Conservation (phyloP, 2,329 filamentous ascomycete species). For the Alternaria arbusti region DNA sequence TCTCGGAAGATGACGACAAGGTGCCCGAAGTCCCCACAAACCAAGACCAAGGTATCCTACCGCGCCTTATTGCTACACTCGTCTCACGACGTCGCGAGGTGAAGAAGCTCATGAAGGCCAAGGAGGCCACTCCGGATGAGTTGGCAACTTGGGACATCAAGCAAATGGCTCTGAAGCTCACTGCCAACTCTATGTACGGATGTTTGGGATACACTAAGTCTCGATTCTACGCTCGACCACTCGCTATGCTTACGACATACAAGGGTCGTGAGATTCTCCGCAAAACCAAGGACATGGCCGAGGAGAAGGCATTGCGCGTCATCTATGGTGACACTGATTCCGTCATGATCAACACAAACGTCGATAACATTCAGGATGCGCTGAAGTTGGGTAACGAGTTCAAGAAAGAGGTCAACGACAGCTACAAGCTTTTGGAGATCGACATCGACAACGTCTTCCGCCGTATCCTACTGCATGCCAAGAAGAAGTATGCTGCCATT, state of each 20-base stretch:
- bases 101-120: constrained; percentile 96
- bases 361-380: constrained; percentile 88
- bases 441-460: constrained; percentile 98
- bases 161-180: constrained; percentile 94
- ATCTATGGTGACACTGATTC: constrained; percentile 99
- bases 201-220: constrained; percentile 97
- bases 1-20: constrained; percentile 80
- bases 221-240: constrained; percentile 92
- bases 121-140: constrained; percentile 82
- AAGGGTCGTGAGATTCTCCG: constrained; percentile 97
- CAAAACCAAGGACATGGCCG: constrained; percentile 94
- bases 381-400: constrained; percentile 92
- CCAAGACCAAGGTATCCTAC: constrained; percentile 83
- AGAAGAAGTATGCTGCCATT: constrained; percentile 99
- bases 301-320: constrained; percentile 87
- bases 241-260: constrained; percentile 94
- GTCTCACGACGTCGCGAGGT: constrained; percentile 89
- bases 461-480: constrained; percentile 89
- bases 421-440: constrained; percentile 91
- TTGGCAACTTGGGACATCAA: constrained; percentile 97
- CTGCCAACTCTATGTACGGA: constrained; percentile 99
- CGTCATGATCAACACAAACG: constrained; percentile 99
- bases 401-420: constrained; percentile 92
- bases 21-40: constrained; percentile 85
- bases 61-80: constrained; percentile 87